Evolutionary conservation across 2,329 filamentous ascomycete species (phyloP).

Genomic region (Rutstroemia sydowiana): DNA sequence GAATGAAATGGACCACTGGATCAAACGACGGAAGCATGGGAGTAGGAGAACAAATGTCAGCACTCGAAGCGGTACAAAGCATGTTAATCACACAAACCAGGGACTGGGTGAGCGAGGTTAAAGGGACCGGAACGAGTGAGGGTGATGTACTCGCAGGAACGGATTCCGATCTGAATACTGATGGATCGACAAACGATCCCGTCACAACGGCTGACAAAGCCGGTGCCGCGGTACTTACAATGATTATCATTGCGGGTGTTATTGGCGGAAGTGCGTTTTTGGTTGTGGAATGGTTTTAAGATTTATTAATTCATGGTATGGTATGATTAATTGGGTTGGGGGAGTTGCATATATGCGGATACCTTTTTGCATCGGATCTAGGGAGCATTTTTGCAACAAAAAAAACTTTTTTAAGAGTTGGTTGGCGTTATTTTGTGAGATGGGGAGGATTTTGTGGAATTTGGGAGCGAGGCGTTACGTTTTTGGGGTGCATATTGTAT

Average conservation of each 20-base stretch:
- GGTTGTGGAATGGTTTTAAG: slow-evolving; percentile 25
- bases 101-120: slow-evolving; percentile 38
- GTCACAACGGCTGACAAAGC: slow-evolving; percentile 50
- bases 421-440: no score
- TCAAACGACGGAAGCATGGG: slow-evolving; percentile 49
- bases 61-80: slow-evolving; percentile 35
- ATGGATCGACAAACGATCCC: slow-evolving; percentile 6
- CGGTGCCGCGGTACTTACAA: slow-evolving; percentile 60
- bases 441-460: no score
- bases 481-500: no score
- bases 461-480: no score
- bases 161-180: neutral
- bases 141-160: slow-evolving; percentile 27
- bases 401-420: no score
- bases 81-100: slow-evolving; percentile 29
- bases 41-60: slow-evolving; percentile 48
- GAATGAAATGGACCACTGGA: slow-evolving; percentile 45
- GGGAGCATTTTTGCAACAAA: no score
- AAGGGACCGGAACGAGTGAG: slow-evolving; percentile 46
- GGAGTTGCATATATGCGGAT: no score
- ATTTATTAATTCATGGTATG: neutral
- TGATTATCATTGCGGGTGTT: slow-evolving; percentile 43
- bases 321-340: no score
- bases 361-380: no score
- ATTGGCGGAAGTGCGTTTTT: slow-evolving; percentile 49